These are phyloP conservation scores for Filobasidium wieringae DNA, from an alignment of 768 basidiomycete species.

Conservation along the genomic window DNA sequence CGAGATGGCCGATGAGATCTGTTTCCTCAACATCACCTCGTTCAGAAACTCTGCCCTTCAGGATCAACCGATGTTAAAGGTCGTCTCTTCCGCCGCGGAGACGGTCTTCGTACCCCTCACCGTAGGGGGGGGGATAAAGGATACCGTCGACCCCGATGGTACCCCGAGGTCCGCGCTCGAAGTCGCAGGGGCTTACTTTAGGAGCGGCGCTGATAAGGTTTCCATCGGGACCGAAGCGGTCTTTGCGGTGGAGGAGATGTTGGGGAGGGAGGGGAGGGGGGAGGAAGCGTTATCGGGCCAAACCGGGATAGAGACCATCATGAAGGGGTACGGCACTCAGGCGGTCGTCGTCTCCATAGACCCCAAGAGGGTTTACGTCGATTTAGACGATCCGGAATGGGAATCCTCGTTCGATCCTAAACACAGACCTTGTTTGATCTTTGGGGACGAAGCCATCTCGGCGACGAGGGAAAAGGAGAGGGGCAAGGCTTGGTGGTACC, in stretches of 20 bases:
- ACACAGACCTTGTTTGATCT: constrained; percentile 43
- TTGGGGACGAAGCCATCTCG: constrained; percentile 33
- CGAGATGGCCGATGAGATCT: constrained; percentile 88
- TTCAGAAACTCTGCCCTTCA: constrained; percentile 90
- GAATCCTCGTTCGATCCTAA: constrained; percentile 36
- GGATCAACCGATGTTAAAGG: constrained; percentile 96
- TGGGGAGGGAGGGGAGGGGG: constrained; percentile 33
- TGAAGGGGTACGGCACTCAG: constrained; percentile 78
- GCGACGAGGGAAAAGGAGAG: constrained; percentile 47
- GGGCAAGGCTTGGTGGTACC: constrained; percentile 92
- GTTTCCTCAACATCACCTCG: constrained; percentile 97
- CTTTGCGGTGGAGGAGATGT: constrained; percentile 73
- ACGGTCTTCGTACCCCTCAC: constrained; percentile 93
- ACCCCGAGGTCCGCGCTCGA: constrained; percentile 75
- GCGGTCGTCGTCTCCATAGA: constrained; percentile 97
- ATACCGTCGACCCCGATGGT: constrained; percentile 88
- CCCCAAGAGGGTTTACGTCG: constrained; percentile 73
- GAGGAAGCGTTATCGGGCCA: constrained; percentile 47
- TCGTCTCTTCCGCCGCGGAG: constrained; percentile 79
- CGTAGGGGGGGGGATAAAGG: constrained; percentile 96
- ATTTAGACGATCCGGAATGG: constrained; percentile 39
- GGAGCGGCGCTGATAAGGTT: constrained; percentile 96
- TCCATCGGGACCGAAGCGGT: constrained; percentile 96
- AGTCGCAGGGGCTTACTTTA: constrained; percentile 90
- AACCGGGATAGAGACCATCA: constrained; percentile 87